A percentile compares a stretch with the other conserved stretches of the same genome.
Conservation (phyloP, 768 basidiomycete species). For the Amanita pseudoporphyria region DNA sequence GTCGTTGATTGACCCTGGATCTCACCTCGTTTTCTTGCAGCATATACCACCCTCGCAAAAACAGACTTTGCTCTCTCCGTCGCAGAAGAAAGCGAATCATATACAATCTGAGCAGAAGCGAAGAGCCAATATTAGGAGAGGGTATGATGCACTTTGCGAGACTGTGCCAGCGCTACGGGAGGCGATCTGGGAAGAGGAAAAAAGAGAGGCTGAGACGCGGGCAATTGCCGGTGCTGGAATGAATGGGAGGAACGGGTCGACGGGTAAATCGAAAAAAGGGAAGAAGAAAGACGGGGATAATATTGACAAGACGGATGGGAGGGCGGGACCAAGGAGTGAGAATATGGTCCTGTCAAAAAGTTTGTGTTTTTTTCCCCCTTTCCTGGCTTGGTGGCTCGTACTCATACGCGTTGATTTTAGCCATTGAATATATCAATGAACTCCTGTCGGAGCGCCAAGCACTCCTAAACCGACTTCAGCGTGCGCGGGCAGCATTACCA, state of each 20-base stretch:
- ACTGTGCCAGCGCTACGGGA: conserved; percentile 75
- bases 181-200: conserved; percentile 73
- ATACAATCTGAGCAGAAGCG: conserved; percentile 94
- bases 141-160: conserved; percentile 83
- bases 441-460: conserved; percentile 51
- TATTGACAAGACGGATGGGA: conserved; percentile 66
- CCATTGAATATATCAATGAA: conserved; percentile 75
- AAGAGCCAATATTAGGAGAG: conserved; percentile 80
- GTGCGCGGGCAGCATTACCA: conserved; percentile 47
- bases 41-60: conserved; percentile 17
- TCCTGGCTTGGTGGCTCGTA: neutral
- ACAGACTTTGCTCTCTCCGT: conserved; percentile 56
- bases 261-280: conserved; percentile 27
- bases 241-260: conserved; percentile 28
- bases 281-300: conserved; percentile 30
- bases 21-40: too few species aligned
- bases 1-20: too few species aligned
- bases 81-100: conserved; percentile 90
- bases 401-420: conserved; percentile 26
- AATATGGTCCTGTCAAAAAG: conserved; percentile 84
- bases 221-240: too few species aligned
- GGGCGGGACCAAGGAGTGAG: conserved; percentile 86
- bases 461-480: conserved; percentile 49
- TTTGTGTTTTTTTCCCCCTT: conserved; percentile 29
- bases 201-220: conserved; percentile 23